A percentile compares a stretch with the other conserved stretches of the same genome.
phyloP scores from a whole-genome alignment of 768 basidiomycete genomes.

The Plicaturopsis crispa region DNA sequence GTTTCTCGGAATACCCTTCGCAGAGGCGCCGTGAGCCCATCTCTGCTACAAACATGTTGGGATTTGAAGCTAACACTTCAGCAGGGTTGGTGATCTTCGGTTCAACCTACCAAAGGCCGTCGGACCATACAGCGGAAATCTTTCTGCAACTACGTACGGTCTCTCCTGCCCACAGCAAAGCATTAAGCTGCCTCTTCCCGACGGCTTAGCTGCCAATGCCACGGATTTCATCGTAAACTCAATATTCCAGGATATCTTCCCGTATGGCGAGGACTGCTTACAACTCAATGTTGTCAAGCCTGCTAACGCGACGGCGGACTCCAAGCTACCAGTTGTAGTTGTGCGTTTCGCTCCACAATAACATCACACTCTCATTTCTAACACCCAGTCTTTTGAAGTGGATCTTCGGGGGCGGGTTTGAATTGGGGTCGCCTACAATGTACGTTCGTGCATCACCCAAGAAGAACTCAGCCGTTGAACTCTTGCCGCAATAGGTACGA shows the following conservation, averaged over 20 bases:
- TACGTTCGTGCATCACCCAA: neutral
- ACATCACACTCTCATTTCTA: neutral
- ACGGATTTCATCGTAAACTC: constrained; percentile 24
- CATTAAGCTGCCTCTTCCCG: constrained; percentile 24
- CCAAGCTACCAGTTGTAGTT: constrained; percentile 45
- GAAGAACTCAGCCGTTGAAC: neutral
- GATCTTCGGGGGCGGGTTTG: constrained; percentile 36
- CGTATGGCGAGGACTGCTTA: constrained; percentile 40
- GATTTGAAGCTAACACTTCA: neutral
- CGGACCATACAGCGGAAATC: constrained; percentile 24
- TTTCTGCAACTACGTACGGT: constrained; percentile 30
- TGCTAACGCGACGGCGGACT: constrained; percentile 24
- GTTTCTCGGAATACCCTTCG: constrained; percentile 51
- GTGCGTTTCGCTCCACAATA: constrained; percentile 23
- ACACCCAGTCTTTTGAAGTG: constrained; percentile 37
- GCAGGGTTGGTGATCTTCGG: constrained; percentile 30
- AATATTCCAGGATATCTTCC: constrained; percentile 20
- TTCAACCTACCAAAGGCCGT: constrained; percentile 34
- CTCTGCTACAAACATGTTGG: neutral
- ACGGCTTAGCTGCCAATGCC: constrained; percentile 25
- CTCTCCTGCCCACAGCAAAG: constrained; percentile 41
- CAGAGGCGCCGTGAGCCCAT: constrained; percentile 41
- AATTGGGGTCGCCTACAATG: neutral
- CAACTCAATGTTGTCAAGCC: constrained; percentile 48
- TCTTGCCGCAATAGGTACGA: constrained; percentile 27